Conservation (phyloP, 1,284 basidiomycete species). For the Cryptococcus hybrid region DNA sequence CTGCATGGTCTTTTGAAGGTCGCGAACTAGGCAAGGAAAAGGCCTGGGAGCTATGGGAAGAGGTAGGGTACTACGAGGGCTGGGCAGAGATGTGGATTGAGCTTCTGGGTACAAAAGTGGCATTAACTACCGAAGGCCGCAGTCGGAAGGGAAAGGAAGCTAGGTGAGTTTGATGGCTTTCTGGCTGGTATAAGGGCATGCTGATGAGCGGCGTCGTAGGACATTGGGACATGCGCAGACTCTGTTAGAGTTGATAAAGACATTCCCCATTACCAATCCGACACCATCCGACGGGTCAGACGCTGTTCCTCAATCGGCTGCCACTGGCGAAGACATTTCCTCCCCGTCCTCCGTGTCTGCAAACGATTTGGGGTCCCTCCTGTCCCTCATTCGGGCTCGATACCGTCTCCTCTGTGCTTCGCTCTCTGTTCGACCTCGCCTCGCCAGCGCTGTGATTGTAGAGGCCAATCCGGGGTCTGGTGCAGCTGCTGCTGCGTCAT, state of each 20-base stretch:
- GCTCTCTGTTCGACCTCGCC: conserved; percentile 67
- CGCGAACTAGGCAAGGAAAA: conserved; percentile 65
- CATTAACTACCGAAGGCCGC: not conserved
- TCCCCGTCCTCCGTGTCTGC: not conserved
- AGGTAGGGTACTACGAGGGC: conserved; percentile 88
- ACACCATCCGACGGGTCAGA: not conserved
- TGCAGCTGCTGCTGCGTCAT: conserved; percentile 24
- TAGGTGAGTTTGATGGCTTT: conserved; percentile 18
- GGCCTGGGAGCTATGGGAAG: not conserved
- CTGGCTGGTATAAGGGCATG: not conserved
- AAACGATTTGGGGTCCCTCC: conserved; percentile 63
- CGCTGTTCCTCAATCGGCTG: too few relatives aligned
- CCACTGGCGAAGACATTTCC: too few relatives aligned
- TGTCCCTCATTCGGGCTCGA: conserved; percentile 80
- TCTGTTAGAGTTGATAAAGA: conserved; percentile 67
- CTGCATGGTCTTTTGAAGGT: conserved; percentile 88
- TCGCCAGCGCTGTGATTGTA: conserved; percentile 33
- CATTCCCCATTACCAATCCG: conserved; percentile 76
- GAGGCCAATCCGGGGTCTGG: conserved; percentile 10
- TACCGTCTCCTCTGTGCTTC: conserved; percentile 83
- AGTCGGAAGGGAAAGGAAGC: conserved; percentile 25
- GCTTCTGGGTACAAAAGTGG: conserved; percentile 41
- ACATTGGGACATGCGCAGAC: conserved; percentile 63
- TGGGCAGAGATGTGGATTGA: conserved; percentile 70
- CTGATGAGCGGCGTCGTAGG: conserved; percentile 36